Evolutionary conservation across 805 yeast species (phyloP), one percentile per base, ranked within the genome.

Genomic region (Yarrowia phangngaensis): DNA sequence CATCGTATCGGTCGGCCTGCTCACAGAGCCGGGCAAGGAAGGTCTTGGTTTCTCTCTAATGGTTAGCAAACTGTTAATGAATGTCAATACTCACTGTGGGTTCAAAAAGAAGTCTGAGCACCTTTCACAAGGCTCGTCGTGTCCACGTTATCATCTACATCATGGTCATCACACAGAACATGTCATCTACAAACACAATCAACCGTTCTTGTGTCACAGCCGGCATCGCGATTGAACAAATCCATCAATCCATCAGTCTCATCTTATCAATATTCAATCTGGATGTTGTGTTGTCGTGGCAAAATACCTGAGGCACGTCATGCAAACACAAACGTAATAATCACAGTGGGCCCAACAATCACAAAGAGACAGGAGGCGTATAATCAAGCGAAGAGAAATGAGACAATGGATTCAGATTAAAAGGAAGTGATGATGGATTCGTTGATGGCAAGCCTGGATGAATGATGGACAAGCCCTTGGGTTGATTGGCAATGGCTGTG

Each of bases 1-100:
- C 97, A 75, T 92, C 97, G 70, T 89, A 92, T 73, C 97, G 94
- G 75, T 92, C 98, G 65, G 97, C 97, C 76, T 90, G 97, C 74
- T 90, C 97, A 65, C 97, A 96, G 68, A 92, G 82, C 69, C 92
- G 90, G 70, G 97, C 97, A 66, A 92, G 80, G 71, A 87, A 87
- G 63, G 87, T 95, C 60, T 94, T 84, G 74, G 86, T 89, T 80
- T 88, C 96, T 76, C 95, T 45, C 50, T 45, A 27, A 32, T 29
- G 32, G 50, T 41, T 41, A 41, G 48, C 30, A 29, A 11, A 13
- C 45, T 27, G 45, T 27, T 12, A n/a, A 4, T 13, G n/a, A 13
- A 23, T n/a, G n/a, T n/a, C n/a, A n/a, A 19, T 38, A 38, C 45
- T 38, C 45, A 38, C 24, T 23, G 24, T 35, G 19, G 23, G 16